These are phyloP conservation scores for Suillus americanus DNA, from an alignment of 768 basidiomycete genomes.

Conservation along the genomic window DNA sequence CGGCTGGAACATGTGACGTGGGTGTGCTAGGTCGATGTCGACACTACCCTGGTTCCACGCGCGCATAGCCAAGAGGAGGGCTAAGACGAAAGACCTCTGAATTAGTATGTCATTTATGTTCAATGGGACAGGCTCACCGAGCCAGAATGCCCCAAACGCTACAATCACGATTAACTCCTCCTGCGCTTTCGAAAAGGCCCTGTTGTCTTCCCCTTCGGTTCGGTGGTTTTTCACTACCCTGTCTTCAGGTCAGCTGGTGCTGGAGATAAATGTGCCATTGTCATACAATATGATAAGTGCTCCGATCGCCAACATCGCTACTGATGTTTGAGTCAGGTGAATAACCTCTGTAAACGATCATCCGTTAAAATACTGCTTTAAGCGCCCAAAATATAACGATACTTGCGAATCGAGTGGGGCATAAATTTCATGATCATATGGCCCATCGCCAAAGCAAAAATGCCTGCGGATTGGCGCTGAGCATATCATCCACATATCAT, in stretches of 20 bases:
- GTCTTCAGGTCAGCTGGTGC: constrained; percentile 2
- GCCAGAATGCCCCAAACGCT: constrained; percentile 73
- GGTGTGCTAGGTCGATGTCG: constrained; percentile 30
- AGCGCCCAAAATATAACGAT: constrained; percentile 8
- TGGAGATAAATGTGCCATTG: neutral
- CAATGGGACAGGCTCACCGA: constrained; percentile 47
- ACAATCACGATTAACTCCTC: constrained; percentile 74
- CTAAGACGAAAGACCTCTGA: constrained; percentile 21
- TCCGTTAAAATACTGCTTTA: constrained; percentile 1
- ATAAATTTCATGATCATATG: constrained; percentile 53
- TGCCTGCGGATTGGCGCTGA: constrained; percentile 35
- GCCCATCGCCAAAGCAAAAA: constrained; percentile 46
- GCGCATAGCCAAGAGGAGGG: constrained; percentile 42
- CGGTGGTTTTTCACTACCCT: constrained; percentile 73
- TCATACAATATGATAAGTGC: constrained; percentile 61
- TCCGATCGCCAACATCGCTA: constrained; percentile 67
- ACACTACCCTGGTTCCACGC: constrained; percentile 34
- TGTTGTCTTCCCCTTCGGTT: constrained; percentile 44
- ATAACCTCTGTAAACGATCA: constrained; percentile 47
- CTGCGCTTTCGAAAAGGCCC: constrained; percentile 64
- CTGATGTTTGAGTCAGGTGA: constrained; percentile 70
- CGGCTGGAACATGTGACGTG: constrained; percentile 31
- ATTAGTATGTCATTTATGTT: neutral
- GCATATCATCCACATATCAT: neutral
- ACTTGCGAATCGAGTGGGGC: constrained; percentile 34